Evolutionary conservation across 306 rosid genomes (phyloP).

Genomic region (Potentilla sterilis): DNA sequence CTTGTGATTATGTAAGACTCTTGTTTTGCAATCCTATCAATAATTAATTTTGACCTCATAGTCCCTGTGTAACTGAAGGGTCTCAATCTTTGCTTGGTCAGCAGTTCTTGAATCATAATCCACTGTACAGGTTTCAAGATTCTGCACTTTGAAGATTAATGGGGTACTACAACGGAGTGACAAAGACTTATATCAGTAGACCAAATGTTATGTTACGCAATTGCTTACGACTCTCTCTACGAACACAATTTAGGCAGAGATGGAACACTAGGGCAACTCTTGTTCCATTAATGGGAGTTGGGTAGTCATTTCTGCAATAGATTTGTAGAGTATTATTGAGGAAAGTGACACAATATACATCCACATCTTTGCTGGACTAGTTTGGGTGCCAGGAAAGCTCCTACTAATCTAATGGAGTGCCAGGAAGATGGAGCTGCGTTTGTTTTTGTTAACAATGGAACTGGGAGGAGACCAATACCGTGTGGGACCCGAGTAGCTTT

Average conservation of each 20-base stretch:
- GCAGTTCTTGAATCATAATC: background rate
- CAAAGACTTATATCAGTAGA: background rate
- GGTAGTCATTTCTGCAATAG: background rate
- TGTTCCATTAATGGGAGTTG: background rate
- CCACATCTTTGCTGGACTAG: slow-evolving; percentile 12
- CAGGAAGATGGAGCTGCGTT: slow-evolving; percentile 1
- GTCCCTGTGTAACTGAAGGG: background rate
- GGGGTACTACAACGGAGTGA: background rate
- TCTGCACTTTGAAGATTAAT: background rate
- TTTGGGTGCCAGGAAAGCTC: slow-evolving; percentile 13
- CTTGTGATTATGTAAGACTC: background rate
- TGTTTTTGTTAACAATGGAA: background rate
- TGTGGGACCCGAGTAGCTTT: slow-evolving; percentile 22
- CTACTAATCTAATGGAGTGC: background rate
- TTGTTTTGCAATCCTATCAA: background rate
- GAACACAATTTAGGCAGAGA: background rate
- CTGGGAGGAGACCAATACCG: background rate
- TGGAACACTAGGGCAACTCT: background rate
- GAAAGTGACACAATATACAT: background rate
- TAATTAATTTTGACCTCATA: background rate
- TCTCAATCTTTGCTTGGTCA: slow-evolving; percentile 3
- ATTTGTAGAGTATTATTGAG: background rate
- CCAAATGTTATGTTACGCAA: background rate
- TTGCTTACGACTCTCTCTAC: background rate
- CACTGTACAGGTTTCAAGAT: background rate